Evolutionary conservation across 78 protist genomes (phyloP).

Genomic region (Creolimax fragrantissima): DNA sequence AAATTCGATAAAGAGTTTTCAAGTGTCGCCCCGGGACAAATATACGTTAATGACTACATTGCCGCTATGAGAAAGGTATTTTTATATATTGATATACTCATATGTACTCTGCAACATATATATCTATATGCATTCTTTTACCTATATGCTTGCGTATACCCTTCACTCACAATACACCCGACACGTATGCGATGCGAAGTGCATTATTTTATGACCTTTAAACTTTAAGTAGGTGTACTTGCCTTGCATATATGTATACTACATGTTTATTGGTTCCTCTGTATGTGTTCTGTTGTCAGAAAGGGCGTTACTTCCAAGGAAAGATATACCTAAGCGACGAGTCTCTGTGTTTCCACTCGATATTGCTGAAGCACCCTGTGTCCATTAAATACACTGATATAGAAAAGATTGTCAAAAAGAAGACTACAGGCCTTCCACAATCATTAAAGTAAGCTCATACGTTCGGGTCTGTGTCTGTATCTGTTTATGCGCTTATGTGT

Average conservation of each 20-base stretch:
- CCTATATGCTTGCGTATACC: background rate
- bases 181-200: too few relatives aligned
- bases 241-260: background rate
- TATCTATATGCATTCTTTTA: background rate
- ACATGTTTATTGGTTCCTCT: background rate
- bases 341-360: background rate
- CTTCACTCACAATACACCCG: too few relatives aligned
- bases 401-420: background rate
- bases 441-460: background rate
- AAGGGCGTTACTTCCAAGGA: background rate
- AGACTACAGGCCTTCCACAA: background rate
- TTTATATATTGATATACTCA: background rate
- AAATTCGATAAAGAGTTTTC: background rate
- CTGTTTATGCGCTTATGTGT: background rate
- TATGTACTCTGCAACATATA: too few relatives aligned
- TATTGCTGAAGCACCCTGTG: background rate
- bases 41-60: background rate
- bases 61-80: background rate
- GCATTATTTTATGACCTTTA: too few relatives aligned
- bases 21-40: background rate
- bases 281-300: background rate
- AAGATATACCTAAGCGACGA: background rate
- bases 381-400: background rate
- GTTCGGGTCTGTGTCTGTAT: background rate
- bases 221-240: too few relatives aligned